Evolutionary conservation across 371 early-diverging fungal species (phyloP), one percentile per base, ranked within the genome.

Genomic region (Circinella minor): DNA sequence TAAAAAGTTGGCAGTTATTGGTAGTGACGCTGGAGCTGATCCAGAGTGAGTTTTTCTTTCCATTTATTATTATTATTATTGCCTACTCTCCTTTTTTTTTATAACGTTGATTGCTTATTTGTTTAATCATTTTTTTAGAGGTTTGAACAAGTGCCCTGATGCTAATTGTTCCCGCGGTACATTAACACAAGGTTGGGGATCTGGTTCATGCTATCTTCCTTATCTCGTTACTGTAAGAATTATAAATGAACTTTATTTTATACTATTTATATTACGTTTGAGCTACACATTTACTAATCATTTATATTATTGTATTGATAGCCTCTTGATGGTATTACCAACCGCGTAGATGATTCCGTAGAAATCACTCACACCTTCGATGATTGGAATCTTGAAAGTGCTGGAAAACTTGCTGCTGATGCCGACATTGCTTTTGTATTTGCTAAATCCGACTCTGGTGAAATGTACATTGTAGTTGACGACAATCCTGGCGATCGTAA

Each of bases 141-240:
- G 75, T 34, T 55, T 70, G 17, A 77, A 75, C 20, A 57, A 69
- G 4, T 80, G 79, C 34, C 38, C 18, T 13, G 73, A 73, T 57
- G 69, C 71, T 36, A 72, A 74, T 10, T 80, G 79, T 63, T 67
- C 65, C 20, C 62, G 49, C 43, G 91, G 89, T 10, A 86, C 85
- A 3, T 71, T 91, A 15, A 86, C 89, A 55, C 78, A 80, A 72
- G 90, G 90, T 18, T 88, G 90, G 87, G 91, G 91, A 0, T 86
- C 87, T 38, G 91, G 91, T 55, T 80, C 88, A 17, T 71, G 83
- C 36, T 65, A 73, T 18, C 88, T 82, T 74, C 86, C 89, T 15
- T 90, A 89, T 68, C 54, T 89, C n/a, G 76, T 89, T 61, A 79
- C 82, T 13, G 81, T 83, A 76, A 70, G 76, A 66, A 13, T 15